Conservation (phyloP, 1,139 yeast species). For the Yamadazyma sp. region DNA sequence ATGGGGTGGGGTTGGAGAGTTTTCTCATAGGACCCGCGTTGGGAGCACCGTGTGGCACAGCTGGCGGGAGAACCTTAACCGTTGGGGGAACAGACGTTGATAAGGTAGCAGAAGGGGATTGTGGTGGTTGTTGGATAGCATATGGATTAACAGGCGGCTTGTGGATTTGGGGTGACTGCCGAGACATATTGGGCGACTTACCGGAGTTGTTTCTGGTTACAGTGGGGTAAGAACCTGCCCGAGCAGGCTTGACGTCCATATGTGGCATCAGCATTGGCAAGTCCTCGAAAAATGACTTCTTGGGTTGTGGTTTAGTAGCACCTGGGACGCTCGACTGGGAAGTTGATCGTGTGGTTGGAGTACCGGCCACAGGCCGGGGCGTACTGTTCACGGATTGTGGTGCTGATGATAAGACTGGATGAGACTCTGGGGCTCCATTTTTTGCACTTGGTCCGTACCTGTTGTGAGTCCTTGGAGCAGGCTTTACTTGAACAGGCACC, state of each 20-base stretch:
- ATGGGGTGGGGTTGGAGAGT: constrained; percentile 8
- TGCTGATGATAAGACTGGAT: too few species aligned
- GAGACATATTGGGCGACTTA: not conserved
- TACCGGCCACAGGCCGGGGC: too few species aligned
- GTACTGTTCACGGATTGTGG: too few species aligned
- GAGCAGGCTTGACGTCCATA: constrained; percentile 24
- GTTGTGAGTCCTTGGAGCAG: constrained; percentile 31
- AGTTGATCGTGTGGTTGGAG: not conserved
- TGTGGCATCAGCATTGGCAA: constrained; percentile 38
- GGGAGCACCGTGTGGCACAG: constrained; percentile 4
- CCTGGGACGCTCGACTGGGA: constrained; percentile 3
- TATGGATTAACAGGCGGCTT: not conserved
- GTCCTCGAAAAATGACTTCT: constrained; percentile 56
- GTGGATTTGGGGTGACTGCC: constrained; percentile 2
- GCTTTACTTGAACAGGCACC: constrained; percentile 36
- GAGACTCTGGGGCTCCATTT: too few species aligned
- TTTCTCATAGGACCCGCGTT: constrained; percentile 5
- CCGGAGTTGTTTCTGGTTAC: constrained; percentile 2
- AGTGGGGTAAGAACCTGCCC: constrained; percentile 22
- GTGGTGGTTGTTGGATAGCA: constrained; percentile 3
- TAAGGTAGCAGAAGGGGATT: not conserved
- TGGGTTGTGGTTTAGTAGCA: constrained; percentile 11
- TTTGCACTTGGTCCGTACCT: too few species aligned
- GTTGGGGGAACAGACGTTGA: constrained; percentile 6
- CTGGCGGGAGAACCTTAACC: not conserved